Conservation (phyloP, 768 basidiomycete species). For the Tylopilus sp. region DNA sequence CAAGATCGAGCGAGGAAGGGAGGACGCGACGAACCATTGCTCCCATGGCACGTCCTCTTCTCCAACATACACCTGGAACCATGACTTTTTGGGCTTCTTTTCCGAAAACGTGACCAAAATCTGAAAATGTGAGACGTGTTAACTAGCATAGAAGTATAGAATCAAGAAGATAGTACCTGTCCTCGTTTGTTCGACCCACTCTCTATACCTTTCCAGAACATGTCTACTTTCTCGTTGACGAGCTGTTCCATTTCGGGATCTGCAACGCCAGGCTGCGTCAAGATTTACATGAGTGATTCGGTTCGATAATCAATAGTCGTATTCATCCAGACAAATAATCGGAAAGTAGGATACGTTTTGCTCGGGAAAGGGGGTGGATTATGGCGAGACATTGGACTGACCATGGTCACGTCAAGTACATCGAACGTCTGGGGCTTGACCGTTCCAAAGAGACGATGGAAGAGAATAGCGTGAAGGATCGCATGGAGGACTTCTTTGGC, state of each 20-base stretch:
- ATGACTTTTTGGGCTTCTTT: slow-evolving; percentile 71
- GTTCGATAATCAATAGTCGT: too few relatives aligned
- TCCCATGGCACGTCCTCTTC: slow-evolving; percentile 90
- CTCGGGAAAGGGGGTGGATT: too few relatives aligned
- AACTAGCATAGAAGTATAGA: neutral
- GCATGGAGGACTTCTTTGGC: slow-evolving; percentile 73
- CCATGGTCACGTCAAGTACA: slow-evolving; percentile 83
- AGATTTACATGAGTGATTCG: neutral
- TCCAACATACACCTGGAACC: slow-evolving; percentile 67
- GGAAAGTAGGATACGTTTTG: too few relatives aligned
- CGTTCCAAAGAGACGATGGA: slow-evolving; percentile 79
- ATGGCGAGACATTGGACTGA: too few relatives aligned
- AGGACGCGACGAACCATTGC: slow-evolving; percentile 54
- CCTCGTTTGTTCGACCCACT: slow-evolving; percentile 58
- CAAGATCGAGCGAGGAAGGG: neutral
- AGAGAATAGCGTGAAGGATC: slow-evolving; percentile 77
- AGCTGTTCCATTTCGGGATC: slow-evolving; percentile 70
- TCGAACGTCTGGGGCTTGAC: slow-evolving; percentile 76
- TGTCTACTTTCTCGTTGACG: slow-evolving; percentile 71
- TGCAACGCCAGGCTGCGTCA: slow-evolving; percentile 68
- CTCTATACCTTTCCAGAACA: slow-evolving; percentile 78
- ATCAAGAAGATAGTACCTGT: slow-evolving; percentile 42
- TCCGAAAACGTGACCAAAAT: slow-evolving; percentile 75
- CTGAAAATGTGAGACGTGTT: slow-evolving; percentile 31
- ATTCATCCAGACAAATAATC: too few relatives aligned